Percentiles rank a stretch among this genome's conserved stretches.
These are phyloP conservation scores for Xylaria sp. DNA, from an alignment of 2,329 filamentous ascomycete genomes.

Conservation along the genomic window DNA sequence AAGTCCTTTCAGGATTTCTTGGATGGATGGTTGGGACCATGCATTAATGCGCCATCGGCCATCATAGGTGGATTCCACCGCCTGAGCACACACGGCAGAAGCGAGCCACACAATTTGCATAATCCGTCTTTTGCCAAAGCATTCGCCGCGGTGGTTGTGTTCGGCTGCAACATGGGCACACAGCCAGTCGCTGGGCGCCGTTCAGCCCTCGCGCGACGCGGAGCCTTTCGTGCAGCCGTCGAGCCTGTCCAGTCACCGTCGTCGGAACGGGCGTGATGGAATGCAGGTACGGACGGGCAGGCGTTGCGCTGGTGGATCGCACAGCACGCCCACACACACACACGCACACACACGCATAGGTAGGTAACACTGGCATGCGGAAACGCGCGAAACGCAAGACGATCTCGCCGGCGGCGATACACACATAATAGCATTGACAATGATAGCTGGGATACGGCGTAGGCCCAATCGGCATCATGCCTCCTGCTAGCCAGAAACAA, in stretches of 20 bases:
- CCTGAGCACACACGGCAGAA: conserved; percentile 30
- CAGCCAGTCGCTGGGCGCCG: conserved; percentile 36
- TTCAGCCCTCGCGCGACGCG: conserved; percentile 31
- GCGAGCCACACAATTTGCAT: conserved; percentile 37
- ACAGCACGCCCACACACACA: not conserved
- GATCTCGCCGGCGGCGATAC: conserved; percentile 3
- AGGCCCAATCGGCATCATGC: conserved; percentile 12
- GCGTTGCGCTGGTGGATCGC: conserved; percentile 26
- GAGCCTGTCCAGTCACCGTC: conserved; percentile 25
- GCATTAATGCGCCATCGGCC: conserved; percentile 26
- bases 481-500: not conserved
- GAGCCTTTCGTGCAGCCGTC: conserved; percentile 27
- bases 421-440: conserved; percentile 20
- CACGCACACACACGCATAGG: not conserved
- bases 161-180: conserved; percentile 38
- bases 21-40: conserved; percentile 26
- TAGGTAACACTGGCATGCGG: not conserved
- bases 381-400: conserved; percentile 8
- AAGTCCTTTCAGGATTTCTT: conserved; percentile 24
- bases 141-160: conserved; percentile 24
- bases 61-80: conserved; percentile 36
- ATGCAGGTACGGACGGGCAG: conserved; percentile 31
- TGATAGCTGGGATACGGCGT: conserved; percentile 23
- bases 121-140: conserved; percentile 29
- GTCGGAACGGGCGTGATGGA: conserved; percentile 25